A percentile compares a stretch with the other conserved stretches of the same genome.
These are phyloP conservation scores for Botrytis hyacinthi DNA, from an alignment of 2,329 filamentous ascomycete genomes.

Conservation along the genomic window DNA sequence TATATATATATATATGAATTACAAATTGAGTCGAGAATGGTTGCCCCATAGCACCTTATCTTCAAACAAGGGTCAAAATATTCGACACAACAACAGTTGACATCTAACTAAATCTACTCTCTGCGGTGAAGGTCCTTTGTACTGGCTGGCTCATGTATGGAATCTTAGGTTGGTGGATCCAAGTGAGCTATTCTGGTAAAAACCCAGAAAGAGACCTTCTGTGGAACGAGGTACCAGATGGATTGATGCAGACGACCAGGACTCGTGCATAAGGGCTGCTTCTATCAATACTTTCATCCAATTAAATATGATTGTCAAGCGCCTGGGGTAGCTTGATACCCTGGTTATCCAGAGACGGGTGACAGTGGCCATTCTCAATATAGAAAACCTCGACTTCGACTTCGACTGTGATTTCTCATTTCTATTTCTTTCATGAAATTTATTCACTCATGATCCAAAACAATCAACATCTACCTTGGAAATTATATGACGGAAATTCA, in stretches of 20 bases:
- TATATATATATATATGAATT: no score
- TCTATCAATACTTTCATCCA: background rate
- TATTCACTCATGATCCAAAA: background rate
- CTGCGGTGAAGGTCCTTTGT: background rate
- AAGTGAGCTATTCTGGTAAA: constrained; percentile 6
- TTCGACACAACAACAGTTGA: background rate
- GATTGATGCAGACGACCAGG: constrained; percentile 12
- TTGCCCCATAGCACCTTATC: background rate
- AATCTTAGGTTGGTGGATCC: constrained; percentile 1
- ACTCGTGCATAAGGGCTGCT: constrained; percentile 10
- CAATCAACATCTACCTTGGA: no score
- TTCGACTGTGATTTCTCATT: background rate
- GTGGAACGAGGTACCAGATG: constrained; percentile 9
- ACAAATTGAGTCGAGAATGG: background rate
- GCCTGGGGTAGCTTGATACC: constrained; percentile 8
- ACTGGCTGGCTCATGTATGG: background rate
- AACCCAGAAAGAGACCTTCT: constrained; percentile 4
- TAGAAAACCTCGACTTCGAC: constrained; percentile 7
- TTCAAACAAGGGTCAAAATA: background rate
- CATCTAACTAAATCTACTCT: no score
- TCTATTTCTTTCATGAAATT: background rate
- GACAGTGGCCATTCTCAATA: background rate
- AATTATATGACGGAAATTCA: no score
- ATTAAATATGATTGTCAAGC: constrained; percentile 4
- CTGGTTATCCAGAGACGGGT: background rate